Evolutionary conservation across 78 protist species (phyloP), one percentile per base, ranked within the genome.

Genomic region (Polysphondylium violaceum): DNA sequence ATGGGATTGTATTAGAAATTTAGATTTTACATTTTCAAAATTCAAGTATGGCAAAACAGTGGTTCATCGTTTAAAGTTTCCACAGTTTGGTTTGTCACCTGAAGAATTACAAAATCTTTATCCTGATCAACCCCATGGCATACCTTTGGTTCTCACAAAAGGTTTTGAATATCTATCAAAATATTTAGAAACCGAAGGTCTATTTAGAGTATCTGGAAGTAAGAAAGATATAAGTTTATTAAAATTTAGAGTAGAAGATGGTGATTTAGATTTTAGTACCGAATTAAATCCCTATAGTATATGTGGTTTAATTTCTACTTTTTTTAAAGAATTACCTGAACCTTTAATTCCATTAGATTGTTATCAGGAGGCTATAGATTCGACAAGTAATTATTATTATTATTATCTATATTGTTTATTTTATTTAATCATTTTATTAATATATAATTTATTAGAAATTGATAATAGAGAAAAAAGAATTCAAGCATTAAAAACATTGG

Each of bases 241-340:
- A 69, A 83, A 83, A 59, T 83, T 83, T 50, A 68, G 16, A 69
- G 51, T 83, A 25, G 91, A 83, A 36, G 91, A 83, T 83, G 91
- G 91, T 21, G 91, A 83, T 33, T 33, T 83, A 5, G 35, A 56
- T 44, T 83, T 83, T 21, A 16, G 29, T n/a, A 73, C n/a, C 17
- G 91, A 69, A 8, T 43, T 44, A 25, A 83, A 68, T 25, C 91
- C 91, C 25, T 83, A 83, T 43, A 64, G 65, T 83, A 69, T 83
- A 17, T 83, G 91, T 83, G 91, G 91, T 71, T 69, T 83, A n/a
- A 56, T 83, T 33, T 83, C 91, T 21, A 69, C 79, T 40, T 83
- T 83, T 69, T 69, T 83, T 25, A 83, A 69, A 69, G 79, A 83
- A 44, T 36, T 83, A 16, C 91, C 91, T 16, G 81, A 83, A 33